Conservation (phyloP, 1,284 basidiomycete species). For the Malassezia psittaci region DNA sequence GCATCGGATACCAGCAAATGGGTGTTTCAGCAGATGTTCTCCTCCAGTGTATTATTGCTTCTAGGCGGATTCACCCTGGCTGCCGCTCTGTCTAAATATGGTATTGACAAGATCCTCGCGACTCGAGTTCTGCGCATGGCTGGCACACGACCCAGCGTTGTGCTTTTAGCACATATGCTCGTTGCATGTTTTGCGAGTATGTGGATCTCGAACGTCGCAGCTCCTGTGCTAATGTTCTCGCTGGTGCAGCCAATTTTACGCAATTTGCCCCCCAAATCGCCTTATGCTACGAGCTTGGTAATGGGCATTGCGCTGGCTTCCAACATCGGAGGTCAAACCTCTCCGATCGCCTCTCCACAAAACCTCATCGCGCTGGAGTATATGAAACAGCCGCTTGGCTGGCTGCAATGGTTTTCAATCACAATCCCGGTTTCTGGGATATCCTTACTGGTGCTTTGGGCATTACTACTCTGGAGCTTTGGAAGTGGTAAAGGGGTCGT, state of each 20-base stretch:
- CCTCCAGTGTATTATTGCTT: slow-evolving; percentile 69
- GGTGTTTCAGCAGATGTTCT: slow-evolving; percentile 61
- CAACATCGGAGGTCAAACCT: slow-evolving; percentile 94
- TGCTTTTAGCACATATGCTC: slow-evolving; percentile 86
- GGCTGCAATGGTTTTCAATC: slow-evolving; percentile 89
- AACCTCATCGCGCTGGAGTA: slow-evolving; percentile 82
- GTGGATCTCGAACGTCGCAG: slow-evolving; percentile 99
- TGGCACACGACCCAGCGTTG: slow-evolving; percentile 72
- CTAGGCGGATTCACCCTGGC: slow-evolving; percentile 94
- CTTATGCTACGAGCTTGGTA: slow-evolving; percentile 82
- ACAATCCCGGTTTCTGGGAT: slow-evolving; percentile 78
- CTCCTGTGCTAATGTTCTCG: slow-evolving; percentile 94
- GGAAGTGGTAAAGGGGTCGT: slow-evolving; percentile 59
- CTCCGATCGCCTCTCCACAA: slow-evolving; percentile 83
- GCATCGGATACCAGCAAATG: slow-evolving; percentile 71
- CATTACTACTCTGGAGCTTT: slow-evolving; percentile 75
- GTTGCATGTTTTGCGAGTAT: slow-evolving; percentile 96
- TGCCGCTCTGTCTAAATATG: slow-evolving; percentile 91
- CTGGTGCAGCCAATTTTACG: slow-evolving; percentile 90
- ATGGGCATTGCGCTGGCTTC: slow-evolving; percentile 92
- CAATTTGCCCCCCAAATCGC: slow-evolving; percentile 73
- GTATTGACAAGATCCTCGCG: slow-evolving; percentile 78
- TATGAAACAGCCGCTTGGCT: slow-evolving; percentile 79
- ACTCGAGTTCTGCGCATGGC: slow-evolving; percentile 84
- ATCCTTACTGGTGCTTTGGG: slow-evolving; percentile 81